Base-by-base conservation (phyloP, 1,284 basidiomycete species). In the Apiotrichum brassicae region DNA sequence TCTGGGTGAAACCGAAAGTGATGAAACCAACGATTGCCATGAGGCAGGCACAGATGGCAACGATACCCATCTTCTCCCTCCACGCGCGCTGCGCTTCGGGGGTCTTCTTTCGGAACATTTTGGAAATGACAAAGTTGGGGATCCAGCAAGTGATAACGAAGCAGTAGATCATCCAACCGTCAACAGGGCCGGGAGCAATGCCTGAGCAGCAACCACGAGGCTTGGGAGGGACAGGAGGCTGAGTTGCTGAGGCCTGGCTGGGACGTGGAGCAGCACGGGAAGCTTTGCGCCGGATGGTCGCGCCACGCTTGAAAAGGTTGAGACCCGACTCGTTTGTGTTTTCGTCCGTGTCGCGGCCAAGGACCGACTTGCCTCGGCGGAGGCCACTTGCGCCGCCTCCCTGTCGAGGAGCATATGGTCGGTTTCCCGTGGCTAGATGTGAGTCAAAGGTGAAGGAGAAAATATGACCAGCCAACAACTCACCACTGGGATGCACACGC, bases 1-100 rank as follows among this genome's bases (percentile, higher is more conserved):
- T 77, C 66, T 92, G 82, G 4, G 93, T 97, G 77, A 99, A 99
- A n/a, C 95, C 94, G 75, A 99, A 99, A 2, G 94, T 98, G 68
- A 99, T 79, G 81, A 92, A 98, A 72, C 93, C 94, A 67, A 99
- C 95, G 41, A 78, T 81, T 20, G 86, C 85, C 94, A 98, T 97
- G 59, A 92, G 81, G 19, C 72, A 8, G 16, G 81, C 68, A 62
- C 95, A 89, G 72, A 97, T 80, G 57, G 78, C 77, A 50, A 99
- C 77, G 26, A 99, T 81, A 30, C 94, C 94, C 74, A 97, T 93
- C 78, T 99, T 99, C 75, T 98, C 94, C 56, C 95, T 55, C 72
- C 93, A 99, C 36, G 94, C 94, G 47, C 91, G 83, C 72, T 94
- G 91, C 62, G 89, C 87, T 61, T 98, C 95, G 0, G 91, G 87